Conservation (phyloP, 2,329 filamentous ascomycete genomes). For the Chalaropsis ovoidea region DNA sequence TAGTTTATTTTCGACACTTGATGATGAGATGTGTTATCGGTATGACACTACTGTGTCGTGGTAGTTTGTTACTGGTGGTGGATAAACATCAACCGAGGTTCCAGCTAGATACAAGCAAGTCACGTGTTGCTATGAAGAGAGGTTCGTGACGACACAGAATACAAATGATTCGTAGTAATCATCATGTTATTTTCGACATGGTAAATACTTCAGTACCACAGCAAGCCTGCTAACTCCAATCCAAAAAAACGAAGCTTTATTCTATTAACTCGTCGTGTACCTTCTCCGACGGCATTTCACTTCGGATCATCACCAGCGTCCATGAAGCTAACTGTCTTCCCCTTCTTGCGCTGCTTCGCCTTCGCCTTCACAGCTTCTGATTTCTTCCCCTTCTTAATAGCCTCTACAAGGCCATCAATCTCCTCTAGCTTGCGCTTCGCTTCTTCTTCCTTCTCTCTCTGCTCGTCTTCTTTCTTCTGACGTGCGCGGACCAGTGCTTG, state of each 20-base stretch:
- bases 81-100: too few species aligned
- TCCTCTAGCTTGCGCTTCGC: constrained; percentile 31
- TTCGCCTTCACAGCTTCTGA: constrained; percentile 31
- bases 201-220: not conserved
- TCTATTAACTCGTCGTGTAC: not conserved
- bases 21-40: not conserved
- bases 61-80: too few species aligned
- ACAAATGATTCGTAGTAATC: too few species aligned
- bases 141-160: too few species aligned
- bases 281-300: constrained; percentile 19
- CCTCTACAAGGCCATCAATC: constrained; percentile 33
- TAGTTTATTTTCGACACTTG: not conserved
- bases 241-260: not conserved
- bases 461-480: constrained; percentile 34
- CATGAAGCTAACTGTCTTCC: constrained; percentile 27
- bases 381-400: constrained; percentile 34
- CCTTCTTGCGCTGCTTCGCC: constrained; percentile 30
- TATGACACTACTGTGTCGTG: too few species aligned
- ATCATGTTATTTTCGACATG: too few species aligned
- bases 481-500: constrained; percentile 49
- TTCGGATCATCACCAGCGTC: constrained; percentile 28
- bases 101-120: not conserved
- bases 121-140: too few species aligned
- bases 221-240: not conserved
- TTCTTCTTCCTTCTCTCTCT: constrained; percentile 32